Conservation (phyloP, 768 basidiomycete genomes). For the Mycena albidolilacea region DNA sequence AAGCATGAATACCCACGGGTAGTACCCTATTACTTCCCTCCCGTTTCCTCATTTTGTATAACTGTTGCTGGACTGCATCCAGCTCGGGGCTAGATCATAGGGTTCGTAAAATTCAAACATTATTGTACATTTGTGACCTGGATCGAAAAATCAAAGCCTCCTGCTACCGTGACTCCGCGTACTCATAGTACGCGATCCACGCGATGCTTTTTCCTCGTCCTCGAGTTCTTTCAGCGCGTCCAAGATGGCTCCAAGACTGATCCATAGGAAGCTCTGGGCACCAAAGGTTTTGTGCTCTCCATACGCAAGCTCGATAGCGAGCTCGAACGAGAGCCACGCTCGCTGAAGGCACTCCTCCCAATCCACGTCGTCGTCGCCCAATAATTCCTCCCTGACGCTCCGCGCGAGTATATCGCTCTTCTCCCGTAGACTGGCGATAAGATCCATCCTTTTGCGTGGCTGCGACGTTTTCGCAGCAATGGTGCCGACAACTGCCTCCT, state of each 20-base stretch:
- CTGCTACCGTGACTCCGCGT: constrained; percentile 27
- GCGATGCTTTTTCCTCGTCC: constrained; percentile 46
- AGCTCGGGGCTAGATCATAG: constrained; percentile 22
- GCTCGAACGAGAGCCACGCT: constrained; percentile 71
- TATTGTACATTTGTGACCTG: constrained; percentile 26
- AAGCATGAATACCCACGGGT: constrained; percentile 58
- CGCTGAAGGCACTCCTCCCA: constrained; percentile 58
- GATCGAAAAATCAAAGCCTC: constrained; percentile 38
- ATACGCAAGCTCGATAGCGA: constrained; percentile 59
- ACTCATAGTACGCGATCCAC: constrained; percentile 33
- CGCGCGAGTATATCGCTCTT: constrained; percentile 68
- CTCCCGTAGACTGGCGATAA: constrained; percentile 70
- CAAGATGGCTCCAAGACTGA: constrained; percentile 71
- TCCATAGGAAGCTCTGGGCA: constrained; percentile 73
- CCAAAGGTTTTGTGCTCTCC: constrained; percentile 61
- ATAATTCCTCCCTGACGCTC: constrained; percentile 63
- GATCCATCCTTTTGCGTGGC: constrained; percentile 65
- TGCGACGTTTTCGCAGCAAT: constrained; percentile 76
- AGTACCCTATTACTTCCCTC: constrained; percentile 7
- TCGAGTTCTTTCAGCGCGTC: constrained; percentile 66
- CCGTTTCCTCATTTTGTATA: constrained; percentile 25
- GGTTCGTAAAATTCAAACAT: constrained; percentile 19
- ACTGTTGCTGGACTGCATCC: constrained; percentile 11
- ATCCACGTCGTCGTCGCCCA: constrained; percentile 61
- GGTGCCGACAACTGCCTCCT: constrained; percentile 76